Base-by-base conservation (phyloP, 2,329 filamentous ascomycete genomes). In the Alternaria consortialis region DNA sequence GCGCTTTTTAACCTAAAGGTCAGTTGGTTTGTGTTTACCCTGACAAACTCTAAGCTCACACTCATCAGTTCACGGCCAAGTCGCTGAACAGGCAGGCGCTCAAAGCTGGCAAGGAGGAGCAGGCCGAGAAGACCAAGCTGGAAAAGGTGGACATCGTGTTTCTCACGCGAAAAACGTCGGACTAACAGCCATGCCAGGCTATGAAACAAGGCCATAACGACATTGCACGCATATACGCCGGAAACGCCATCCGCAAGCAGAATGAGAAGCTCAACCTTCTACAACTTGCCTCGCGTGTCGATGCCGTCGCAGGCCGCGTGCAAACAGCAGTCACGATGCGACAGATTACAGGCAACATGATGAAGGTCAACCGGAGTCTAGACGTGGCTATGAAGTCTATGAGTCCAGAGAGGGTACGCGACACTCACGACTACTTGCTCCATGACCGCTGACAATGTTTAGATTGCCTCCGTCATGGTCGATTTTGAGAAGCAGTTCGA, bases 381-480 rank as follows among this genome's bases (percentile, higher is more conserved):
- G 86, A 88, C 71, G 78, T 82, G 36, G 86, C 87, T 27, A 88
- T 88, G 86, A 87, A 87, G 76, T 81, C 82, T 57, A 88, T 88
- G 86, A 86, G 87, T 77, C 77, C 87, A 58, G 87, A 88, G 68
- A 86, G 86, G 81, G 86, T 87, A 77, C 51, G 75, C 47, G 17
- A 32, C 36, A 20, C 34, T 34, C 9, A 7, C 15, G 34, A 39
- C 20, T 51, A 20, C 17, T n/a, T 9, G 29, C 5, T 4, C 27
- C 27, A 20, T 23, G 13, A n/a, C 40, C 31, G n/a, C 15, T 12
- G n/a, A 47, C 15, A 39, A 34, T 8, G 5, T 6, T 36, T 65
- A 87, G 86, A 89, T 90, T 56, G 87, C 86, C 12, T 83, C 85
- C 46, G 86, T 89, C 44, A 90, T 90, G 87, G 87, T 89, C 69